Evolutionary conservation across 2,329 filamentous ascomycete species (phyloP), one percentile per base, ranked within the genome.

Genomic region (Aspergillus eucalypticola): DNA sequence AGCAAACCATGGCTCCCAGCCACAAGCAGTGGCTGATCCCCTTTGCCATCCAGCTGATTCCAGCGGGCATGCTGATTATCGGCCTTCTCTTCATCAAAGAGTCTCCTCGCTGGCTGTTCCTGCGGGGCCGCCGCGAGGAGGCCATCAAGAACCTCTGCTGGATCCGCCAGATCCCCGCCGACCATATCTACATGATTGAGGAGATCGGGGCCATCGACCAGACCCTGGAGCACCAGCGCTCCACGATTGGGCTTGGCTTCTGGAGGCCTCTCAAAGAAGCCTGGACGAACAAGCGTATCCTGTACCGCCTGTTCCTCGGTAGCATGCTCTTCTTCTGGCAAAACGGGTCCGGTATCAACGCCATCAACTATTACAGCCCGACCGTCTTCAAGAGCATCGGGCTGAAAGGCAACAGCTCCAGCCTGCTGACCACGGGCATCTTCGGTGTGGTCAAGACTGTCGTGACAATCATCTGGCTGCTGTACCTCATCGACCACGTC

Each of bases 311-410:
- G 76, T 84, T 91, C 72, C 82, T 93, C 10, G 90, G 90, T 50
- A 84, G 84, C 58, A 84, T 90, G 69, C 81, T 94, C 19, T 93
- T 93, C 80, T 79, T 93, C 56, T 92, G 87, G 83, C 90, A 94
- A 75, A 94, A 94, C 67, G 88, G 88, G 53, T 83, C 79, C 3
- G 90, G 90, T 2, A 92, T 92, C 78, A 92, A 92, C 66, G 89
- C 89, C 19, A 88, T 90, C 78, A 92, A 91, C 79, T 92, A 91
- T 77, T 91, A 89, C 75, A 83, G 80, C 1, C 88, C 89, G 0
- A 88, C 84, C 0, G 84, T 91, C 8, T 91, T 92, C 80, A 83
- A 82, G 61, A 84, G 82, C 11, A 84, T 90, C 42, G 88, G 88
- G 13, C 78, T 90, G 13, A 81, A 75, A 0, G 84, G 85, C 5